These are phyloP conservation scores for Cantharellus cinnabarinus DNA, from an alignment of 768 basidiomycete species.

Conservation along the genomic window DNA sequence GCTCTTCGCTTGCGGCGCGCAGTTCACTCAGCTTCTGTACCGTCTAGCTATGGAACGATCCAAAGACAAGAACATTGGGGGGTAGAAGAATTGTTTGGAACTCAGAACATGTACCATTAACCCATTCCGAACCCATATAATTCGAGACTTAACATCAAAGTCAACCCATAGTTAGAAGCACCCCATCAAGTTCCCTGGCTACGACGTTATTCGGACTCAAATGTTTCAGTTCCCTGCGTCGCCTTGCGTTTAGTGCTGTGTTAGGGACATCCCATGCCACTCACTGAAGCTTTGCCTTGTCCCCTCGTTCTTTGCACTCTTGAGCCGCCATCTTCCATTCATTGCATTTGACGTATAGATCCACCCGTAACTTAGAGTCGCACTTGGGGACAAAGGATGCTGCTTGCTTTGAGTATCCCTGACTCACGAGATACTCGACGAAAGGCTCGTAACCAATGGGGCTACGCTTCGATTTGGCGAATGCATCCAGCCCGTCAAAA, in stretches of 20 bases:
- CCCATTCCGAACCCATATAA: neutral
- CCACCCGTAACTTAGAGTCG: slow-evolving; percentile 61
- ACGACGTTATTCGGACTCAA: neutral
- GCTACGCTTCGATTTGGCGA: slow-evolving; percentile 71
- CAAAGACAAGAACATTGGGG: slow-evolving; percentile 9
- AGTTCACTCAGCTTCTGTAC: neutral
- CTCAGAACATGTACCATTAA: neutral
- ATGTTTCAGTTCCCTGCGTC: neutral
- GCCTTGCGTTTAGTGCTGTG: no score
- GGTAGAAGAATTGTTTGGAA: neutral
- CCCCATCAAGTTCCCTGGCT: neutral
- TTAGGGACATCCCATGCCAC: slow-evolving; percentile 17
- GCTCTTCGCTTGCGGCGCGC: neutral
- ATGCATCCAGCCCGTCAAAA: slow-evolving; percentile 70
- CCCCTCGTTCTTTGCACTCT: slow-evolving; percentile 76
- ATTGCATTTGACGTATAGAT: slow-evolving; percentile 75
- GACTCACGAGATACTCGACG: slow-evolving; percentile 55
- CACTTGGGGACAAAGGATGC: slow-evolving; percentile 60
- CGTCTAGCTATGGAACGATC: slow-evolving; percentile 14
- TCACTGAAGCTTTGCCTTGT: slow-evolving; percentile 70
- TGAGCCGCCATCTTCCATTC: slow-evolving; percentile 79
- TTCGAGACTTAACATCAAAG: neutral
- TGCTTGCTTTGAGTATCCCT: slow-evolving; percentile 60
- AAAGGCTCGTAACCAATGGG: slow-evolving; percentile 93
- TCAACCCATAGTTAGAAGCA: neutral